These are phyloP conservation scores for Oenanthe sinensis DNA, from an alignment of 129 eudicot genomes.

Conservation along the genomic window DNA sequence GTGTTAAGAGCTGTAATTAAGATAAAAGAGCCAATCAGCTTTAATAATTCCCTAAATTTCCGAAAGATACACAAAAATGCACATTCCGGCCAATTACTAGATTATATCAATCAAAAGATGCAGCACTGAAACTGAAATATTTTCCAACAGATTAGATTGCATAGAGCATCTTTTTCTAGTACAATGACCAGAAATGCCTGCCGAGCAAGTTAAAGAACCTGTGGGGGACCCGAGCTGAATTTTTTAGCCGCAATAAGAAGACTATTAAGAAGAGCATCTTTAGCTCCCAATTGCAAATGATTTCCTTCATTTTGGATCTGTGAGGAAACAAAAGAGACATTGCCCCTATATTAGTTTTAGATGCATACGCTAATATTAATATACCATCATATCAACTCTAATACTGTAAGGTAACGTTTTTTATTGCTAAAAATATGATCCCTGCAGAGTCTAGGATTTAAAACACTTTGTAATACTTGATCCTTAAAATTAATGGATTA, in stretches of 20 bases:
- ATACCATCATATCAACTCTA: not conserved
- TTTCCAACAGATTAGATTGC: not conserved
- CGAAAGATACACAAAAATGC: not conserved
- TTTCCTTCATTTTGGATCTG: constrained; percentile 89
- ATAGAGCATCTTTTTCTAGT: not conserved
- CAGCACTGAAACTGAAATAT: not conserved
- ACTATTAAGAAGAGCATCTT: constrained; percentile 72
- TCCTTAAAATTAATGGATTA: not conserved
- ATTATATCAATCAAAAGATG: constrained; percentile 3
- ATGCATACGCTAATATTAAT: not conserved
- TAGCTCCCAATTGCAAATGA: constrained; percentile 62
- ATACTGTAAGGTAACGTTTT: not conserved
- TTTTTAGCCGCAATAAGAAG: constrained; percentile 79
- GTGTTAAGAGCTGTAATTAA: constrained; percentile 72
- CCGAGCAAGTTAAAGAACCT: constrained; percentile 36
- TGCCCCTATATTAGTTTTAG: constrained; percentile 1
- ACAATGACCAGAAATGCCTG: constrained; percentile 7
- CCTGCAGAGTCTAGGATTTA: not conserved
- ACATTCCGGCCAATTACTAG: not conserved
- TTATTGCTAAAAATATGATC: not conserved
- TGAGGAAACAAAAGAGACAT: constrained; percentile 11
- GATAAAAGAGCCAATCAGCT: constrained; percentile 1
- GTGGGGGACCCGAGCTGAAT: constrained; percentile 82
- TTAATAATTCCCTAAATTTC: not conserved
- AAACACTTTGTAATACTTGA: not conserved